phyloP scores from a whole-genome alignment of 352 stramenopile species.

The Pythium pyrilobum region DNA sequence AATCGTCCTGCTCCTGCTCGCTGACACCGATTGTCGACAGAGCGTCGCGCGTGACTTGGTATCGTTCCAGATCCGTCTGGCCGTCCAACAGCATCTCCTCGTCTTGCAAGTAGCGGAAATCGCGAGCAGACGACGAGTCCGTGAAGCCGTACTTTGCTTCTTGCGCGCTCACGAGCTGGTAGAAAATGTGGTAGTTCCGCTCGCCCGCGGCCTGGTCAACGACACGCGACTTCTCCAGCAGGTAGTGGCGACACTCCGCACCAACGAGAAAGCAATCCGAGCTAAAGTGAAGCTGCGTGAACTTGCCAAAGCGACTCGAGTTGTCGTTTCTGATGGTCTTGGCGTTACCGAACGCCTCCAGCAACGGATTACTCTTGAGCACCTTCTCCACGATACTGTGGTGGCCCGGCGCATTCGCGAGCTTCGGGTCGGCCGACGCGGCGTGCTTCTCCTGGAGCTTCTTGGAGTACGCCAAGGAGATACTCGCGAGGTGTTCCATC shows the following conservation, averaged over 20 bases:
- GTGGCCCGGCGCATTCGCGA: slow-evolving; percentile 24
- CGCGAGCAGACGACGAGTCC: slow-evolving; percentile 29
- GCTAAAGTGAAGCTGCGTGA: slow-evolving; percentile 93
- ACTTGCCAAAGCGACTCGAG: slow-evolving; percentile 94
- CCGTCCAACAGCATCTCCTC: slow-evolving; percentile 67
- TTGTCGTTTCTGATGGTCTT: slow-evolving; percentile 95
- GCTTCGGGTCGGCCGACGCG: slow-evolving; percentile 61
- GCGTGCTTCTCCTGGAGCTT: slow-evolving; percentile 62
- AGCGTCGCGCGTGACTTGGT: slow-evolving; percentile 76
- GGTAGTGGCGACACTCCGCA: slow-evolving; percentile 89
- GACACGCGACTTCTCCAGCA: slow-evolving; percentile 97
- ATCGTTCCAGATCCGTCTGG: slow-evolving; percentile 62
- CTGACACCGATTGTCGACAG: slow-evolving; percentile 73
- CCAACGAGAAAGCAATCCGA: slow-evolving; percentile 80
- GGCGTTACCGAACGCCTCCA: slow-evolving; percentile 90
- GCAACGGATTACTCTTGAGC: slow-evolving; percentile 85
- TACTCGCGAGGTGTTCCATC: slow-evolving; percentile 92
- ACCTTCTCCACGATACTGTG: slow-evolving; percentile 83
- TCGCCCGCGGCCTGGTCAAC: slow-evolving; percentile 87
- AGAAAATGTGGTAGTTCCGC: slow-evolving; percentile 99
- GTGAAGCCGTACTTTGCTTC: slow-evolving; percentile 54
- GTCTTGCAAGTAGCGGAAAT: slow-evolving; percentile 77
- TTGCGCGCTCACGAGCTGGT: slow-evolving; percentile 85
- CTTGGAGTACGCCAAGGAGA: slow-evolving; percentile 64
- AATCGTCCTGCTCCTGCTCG: slow-evolving; percentile 61